Conservation (phyloP, 441 rosid species). For the Viola pubescens region DNA sequence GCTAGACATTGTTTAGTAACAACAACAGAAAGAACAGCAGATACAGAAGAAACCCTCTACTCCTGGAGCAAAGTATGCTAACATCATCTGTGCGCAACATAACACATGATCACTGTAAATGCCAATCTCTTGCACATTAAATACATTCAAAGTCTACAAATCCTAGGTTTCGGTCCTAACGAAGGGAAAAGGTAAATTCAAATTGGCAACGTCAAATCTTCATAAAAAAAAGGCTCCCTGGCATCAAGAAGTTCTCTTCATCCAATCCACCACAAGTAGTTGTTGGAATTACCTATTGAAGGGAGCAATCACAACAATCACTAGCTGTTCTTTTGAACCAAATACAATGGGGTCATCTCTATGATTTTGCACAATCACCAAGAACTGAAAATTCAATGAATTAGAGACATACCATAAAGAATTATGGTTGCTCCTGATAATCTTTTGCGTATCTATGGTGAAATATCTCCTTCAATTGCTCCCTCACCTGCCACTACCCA, state of each 20-base stretch:
- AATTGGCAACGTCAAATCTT: conserved; percentile 25
- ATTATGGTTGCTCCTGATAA: conserved; percentile 39
- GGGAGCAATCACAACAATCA: conserved; percentile 38
- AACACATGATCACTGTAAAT: conserved; percentile 7
- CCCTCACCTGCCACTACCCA: conserved; percentile 82
- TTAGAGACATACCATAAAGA: conserved; percentile 52
- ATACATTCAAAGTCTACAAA: conserved; percentile 14
- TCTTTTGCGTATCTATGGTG: conserved; percentile 40
- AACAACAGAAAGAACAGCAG: conserved; percentile 1
- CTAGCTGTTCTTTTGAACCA: conserved; percentile 22
- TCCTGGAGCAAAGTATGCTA: neutral
- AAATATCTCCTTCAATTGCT: conserved; percentile 61
- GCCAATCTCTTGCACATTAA: conserved; percentile 17
- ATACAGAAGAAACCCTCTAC: neutral
- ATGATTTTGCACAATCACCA: conserved; percentile 15
- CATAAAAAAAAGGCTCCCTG: conserved; percentile 25
- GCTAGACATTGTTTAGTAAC: neutral
- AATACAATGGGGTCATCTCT: conserved; percentile 14
- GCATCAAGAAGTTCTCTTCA: conserved; percentile 32
- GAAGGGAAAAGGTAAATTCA: conserved; percentile 17
- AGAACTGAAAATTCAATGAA: conserved; percentile 24
- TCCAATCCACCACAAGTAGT: conserved; percentile 42
- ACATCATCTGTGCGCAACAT: conserved; percentile 1
- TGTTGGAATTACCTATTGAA: conserved; percentile 41
- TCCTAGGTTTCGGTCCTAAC: conserved; percentile 17